Base-by-base conservation (phyloP, 805 yeast genomes). In the Nakazawaea holstii region DNA sequence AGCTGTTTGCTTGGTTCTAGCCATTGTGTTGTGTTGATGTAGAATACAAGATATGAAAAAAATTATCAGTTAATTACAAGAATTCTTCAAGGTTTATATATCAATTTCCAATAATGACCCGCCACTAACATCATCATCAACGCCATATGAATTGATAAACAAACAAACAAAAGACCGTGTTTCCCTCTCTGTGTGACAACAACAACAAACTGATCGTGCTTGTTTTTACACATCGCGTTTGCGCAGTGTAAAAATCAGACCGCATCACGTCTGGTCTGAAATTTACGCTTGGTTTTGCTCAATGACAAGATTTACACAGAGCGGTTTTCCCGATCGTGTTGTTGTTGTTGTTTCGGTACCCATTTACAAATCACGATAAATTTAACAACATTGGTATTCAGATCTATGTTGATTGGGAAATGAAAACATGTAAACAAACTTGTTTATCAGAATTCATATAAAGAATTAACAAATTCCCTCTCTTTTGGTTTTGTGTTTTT, bases 1-100 rank as follows among this genome's bases (percentile, higher is more conserved):
- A 63, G 95, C 94, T 58, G 95, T 87, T 80, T 87, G 95, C 71
- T 87, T 87, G 55, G 95, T 87, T 86, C 94, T 87, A 65, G 95
- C 95, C 95, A 87, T 87, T 67, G 54, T 66, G 55, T 49, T 48
- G 49, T 43, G 45, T 24, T 59, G 53, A 54, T 52, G 42, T 44
- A 36, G 36, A n/a, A n/a, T n/a, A 41, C 49, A 27, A 29, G 48
- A 35, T 27, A 30, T 8, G 35, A 39, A 39, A 39, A 11, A 29
- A 39, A 14, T 8, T 20, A 39, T n/a, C 13, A 29, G 15, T 29
- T 15, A 8, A 6, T 26, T n/a, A 6, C 8, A n/a, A n/a, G 42
- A 35, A 39, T n/a, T 29, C 14, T 11, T 14, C 10, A 10, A 17
- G n/a, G 11, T 30, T 39, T 39, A 39, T 29, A 39, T 39, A 39